Base-by-base conservation (phyloP, 345 rosid species). In the Noccaea bulbosa region DNA sequence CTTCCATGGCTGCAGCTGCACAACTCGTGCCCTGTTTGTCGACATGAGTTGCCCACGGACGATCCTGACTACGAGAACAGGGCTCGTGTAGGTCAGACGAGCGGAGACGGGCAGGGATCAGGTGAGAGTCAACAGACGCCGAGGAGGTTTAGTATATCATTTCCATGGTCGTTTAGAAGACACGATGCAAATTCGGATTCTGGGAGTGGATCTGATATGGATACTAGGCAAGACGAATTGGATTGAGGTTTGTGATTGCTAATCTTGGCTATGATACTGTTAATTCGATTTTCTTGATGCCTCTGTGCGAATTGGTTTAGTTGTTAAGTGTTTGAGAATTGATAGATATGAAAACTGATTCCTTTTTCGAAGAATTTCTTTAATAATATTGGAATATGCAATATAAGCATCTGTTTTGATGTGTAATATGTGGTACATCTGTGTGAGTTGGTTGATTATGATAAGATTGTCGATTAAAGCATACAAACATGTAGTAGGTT, bases 21-120 rank as follows among this genome's bases (percentile, higher is more conserved):
- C 38, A 88, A 86, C 77, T 81, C 94, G 1, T 88, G 94, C 33
- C 94, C 94, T 0, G 86, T 88, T 32, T 88, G 91, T 72, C 81
- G 93, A 34, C 56, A 75, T 32, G 93, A 88, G 65, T 77, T 88
- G 39, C 93, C 93, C 5, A 86, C 93, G 1, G 88, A 84, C 34
- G 93, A 87, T 33, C 57, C 79, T 45, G 93, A 87, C 41, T 87
- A 87, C 11, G 90, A 85, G 73, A 79, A 78, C 43, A 78, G 80
- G 75, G 27, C 16, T 53, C 75, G 47, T 55, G 83, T 58, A 65
- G 63, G 62, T 39, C 71, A 62, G 62, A 67, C 39, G 43, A 77
- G 39, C 2, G 73, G 62, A 67, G 72, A 39, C 6, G 81, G 62
- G 12, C 45, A 52, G 5, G 74, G 20, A 7, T 30, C 52, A 2